Evolutionary conservation across 1,139 yeast genomes (phyloP), one percentile per base, ranked within the genome.

Genomic region (Diutina rugosa): DNA sequence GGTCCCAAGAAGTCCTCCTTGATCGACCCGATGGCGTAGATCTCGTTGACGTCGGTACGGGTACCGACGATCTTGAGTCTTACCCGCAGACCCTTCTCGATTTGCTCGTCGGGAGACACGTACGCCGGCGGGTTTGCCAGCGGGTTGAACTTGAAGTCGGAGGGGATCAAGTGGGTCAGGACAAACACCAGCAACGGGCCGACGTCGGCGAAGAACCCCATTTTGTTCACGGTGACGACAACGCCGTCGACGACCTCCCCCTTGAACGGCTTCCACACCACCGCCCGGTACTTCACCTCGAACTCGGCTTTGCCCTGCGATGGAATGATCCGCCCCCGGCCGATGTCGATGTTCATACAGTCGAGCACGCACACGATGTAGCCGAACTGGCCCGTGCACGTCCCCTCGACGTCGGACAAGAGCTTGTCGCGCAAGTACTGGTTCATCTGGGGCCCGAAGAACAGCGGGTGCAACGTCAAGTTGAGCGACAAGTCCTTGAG

Each of bases 91-190:
- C 97, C 97, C 70, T 90, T 91, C 66, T 90, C 96, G 58, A 93
- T 89, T 61, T 90, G 85, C 72, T 91, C 98, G 65, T 93, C 99
- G 46, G 95, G 96, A 61, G 95, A 86, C 58, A 88, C 95, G 69
- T 90, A 95, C n/a, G 98, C 96, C 8, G 99, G 99, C 14, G 99
- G 99, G 64, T 93, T 91, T 29, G 97, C 95, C 18, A 95, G 87
- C 4, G 99, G 97, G 65, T 91, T 93, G 69, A 87, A 93, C 59
- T 85, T 81, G 91, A 95, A 87, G 68, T 91, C 97, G 46, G 90
- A 84, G 10, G 99, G 98, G 65, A 93, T 90, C 69, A 91, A 79
- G 73, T 91, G 98, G 46, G 95, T 90, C 55, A 97, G 88, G 30
- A 93, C 95, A 71, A 93, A 95, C 54, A 93, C 97, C 41, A 93